phyloP scores from a whole-genome alignment of 306 rosid species.

The Arachis hypogaea region DNA sequence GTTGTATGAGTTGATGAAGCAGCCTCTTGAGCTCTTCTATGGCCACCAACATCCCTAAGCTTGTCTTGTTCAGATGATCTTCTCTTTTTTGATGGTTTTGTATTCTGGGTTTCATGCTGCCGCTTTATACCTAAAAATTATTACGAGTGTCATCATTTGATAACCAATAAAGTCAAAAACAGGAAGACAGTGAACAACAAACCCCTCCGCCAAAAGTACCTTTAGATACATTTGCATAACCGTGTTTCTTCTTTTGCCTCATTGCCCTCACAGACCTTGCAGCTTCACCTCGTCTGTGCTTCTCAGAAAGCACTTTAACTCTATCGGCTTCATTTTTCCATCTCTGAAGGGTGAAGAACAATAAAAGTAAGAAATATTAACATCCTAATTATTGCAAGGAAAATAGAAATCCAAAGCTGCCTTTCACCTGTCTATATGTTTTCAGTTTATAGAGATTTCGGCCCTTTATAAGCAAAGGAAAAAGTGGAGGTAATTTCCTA shows the following conservation, averaged over 20 bases:
- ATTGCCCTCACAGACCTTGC: constrained; percentile 62
- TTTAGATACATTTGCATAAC: constrained; percentile 48
- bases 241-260: constrained; percentile 49
- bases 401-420: not conserved
- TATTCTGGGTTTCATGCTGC: constrained; percentile 41
- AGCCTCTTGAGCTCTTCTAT: constrained; percentile 34
- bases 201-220: constrained; percentile 4
- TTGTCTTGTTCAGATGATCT: constrained; percentile 38
- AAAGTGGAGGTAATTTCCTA: constrained; percentile 59
- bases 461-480: constrained; percentile 80
- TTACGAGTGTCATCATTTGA: not conserved
- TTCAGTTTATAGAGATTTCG: constrained; percentile 77
- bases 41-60: constrained; percentile 40
- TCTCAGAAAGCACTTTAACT: constrained; percentile 68
- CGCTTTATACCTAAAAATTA: constrained; percentile 45
- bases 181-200: constrained; percentile 15
- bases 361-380: constrained; percentile 25
- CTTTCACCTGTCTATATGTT: constrained; percentile 73
- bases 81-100: constrained; percentile 42
- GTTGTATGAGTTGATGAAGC: constrained; percentile 37
- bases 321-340: constrained; percentile 80
- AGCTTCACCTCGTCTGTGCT: constrained; percentile 74
- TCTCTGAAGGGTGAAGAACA: constrained; percentile 51
- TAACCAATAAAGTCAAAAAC: constrained; percentile 25
- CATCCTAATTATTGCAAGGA: not conserved